These are phyloP conservation scores for Fusarium piperis DNA, from an alignment of 2,329 filamentous ascomycete genomes.

Conservation along the genomic window DNA sequence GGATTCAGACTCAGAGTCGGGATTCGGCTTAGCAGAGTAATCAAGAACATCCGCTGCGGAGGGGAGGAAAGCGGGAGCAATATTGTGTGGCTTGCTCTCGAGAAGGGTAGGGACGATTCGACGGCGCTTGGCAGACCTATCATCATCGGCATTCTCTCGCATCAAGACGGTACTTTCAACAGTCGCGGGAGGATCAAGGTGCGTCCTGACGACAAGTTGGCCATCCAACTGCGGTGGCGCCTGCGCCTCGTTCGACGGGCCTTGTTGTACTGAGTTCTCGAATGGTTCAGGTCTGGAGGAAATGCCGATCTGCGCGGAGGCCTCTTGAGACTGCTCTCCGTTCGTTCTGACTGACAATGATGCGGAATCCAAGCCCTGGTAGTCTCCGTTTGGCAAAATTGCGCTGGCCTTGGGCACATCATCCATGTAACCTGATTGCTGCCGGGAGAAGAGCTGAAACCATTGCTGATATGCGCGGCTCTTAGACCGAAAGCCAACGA, in stretches of 20 bases:
- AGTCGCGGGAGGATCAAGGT: not conserved
- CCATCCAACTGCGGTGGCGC: not conserved
- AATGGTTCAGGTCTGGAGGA: not conserved
- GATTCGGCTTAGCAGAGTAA: not conserved
- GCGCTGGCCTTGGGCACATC: constrained; percentile 4
- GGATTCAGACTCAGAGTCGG: not conserved
- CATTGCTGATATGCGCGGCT: constrained; percentile 60
- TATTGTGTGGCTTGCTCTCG: constrained; percentile 28
- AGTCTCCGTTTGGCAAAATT: not conserved
- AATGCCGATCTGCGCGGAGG: not conserved
- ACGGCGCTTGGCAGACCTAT: constrained; percentile 40
- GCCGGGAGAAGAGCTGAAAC: constrained; percentile 37
- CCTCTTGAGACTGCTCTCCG: not conserved
- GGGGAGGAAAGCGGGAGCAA: constrained; percentile 35
- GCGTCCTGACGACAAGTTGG: not conserved
- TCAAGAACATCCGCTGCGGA: constrained; percentile 36
- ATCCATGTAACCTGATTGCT: constrained; percentile 21
- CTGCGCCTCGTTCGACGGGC: not conserved
- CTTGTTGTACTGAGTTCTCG: not conserved
- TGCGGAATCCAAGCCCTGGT: not conserved
- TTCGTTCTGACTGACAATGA: not conserved
- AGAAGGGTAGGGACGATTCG: constrained; percentile 40
- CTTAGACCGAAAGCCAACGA: constrained; percentile 62
- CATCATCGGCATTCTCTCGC: not conserved
- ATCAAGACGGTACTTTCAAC: not conserved